These are phyloP conservation scores for Akanthomyces dipterigenus DNA, from an alignment of 2,329 filamentous ascomycete genomes.

Conservation along the genomic window DNA sequence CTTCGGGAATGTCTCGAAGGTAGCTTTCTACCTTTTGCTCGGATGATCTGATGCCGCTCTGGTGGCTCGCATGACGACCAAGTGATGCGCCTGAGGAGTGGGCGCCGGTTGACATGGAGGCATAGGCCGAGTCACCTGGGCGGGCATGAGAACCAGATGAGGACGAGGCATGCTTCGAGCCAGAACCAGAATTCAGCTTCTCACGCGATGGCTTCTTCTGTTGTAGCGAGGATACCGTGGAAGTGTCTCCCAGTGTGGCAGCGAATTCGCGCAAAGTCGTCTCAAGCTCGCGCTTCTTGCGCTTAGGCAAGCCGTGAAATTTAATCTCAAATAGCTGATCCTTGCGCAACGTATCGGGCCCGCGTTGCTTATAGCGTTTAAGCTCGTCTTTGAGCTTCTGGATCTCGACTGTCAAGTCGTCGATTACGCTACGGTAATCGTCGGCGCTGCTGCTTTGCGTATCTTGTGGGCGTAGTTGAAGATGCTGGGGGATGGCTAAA, in stretches of 20 bases:
- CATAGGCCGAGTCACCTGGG: conserved; percentile 57
- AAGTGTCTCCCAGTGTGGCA: conserved; percentile 49
- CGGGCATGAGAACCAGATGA: conserved; percentile 46
- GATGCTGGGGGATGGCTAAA: conserved; percentile 22
- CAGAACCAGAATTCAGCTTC: conserved; percentile 35
- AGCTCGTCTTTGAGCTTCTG: conserved; percentile 69
- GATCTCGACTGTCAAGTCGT: conserved; percentile 80
- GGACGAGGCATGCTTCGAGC: conserved; percentile 46
- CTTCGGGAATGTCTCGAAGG: conserved; percentile 64
- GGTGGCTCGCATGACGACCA: conserved; percentile 25
- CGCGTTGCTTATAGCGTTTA: conserved; percentile 61
- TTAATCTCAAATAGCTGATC: conserved; percentile 81
- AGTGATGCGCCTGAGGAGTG: conserved; percentile 37
- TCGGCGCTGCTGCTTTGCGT: conserved; percentile 57
- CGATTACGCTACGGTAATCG: conserved; percentile 76
- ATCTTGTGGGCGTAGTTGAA: conserved; percentile 16
- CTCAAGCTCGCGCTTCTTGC: conserved; percentile 72
- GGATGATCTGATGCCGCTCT: conserved; percentile 31
- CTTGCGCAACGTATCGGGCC: conserved; percentile 59
- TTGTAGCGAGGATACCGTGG: conserved; percentile 33
- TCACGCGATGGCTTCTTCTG: conserved; percentile 35
- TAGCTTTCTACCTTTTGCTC: conserved; percentile 63
- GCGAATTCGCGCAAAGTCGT: conserved; percentile 66
- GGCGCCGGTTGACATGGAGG: conserved; percentile 55
- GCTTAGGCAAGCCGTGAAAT: conserved; percentile 63